Percentiles rank a stretch among this genome's conserved stretches.
phyloP scores from a whole-genome alignment of 768 basidiomycete species.

The Russula abietina region DNA sequence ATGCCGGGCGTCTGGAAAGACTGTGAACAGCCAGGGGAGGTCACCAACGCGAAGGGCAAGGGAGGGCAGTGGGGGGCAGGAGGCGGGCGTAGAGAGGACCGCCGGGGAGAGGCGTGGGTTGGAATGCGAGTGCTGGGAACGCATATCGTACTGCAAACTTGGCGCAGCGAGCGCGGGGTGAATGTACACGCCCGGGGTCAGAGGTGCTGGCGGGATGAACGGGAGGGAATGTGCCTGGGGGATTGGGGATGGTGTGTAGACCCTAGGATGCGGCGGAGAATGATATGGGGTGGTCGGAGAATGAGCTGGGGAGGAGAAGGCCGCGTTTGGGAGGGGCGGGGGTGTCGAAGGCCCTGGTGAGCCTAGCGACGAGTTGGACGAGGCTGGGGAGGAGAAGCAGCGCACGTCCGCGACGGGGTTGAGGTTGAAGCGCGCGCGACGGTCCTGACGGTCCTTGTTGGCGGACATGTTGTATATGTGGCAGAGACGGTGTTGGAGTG shows the following conservation, averaged over 20 bases:
- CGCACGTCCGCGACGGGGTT: constrained; percentile 17
- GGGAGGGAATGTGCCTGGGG: constrained; percentile 2
- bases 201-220: not conserved
- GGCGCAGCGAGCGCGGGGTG: not conserved
- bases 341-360: constrained; percentile 18
- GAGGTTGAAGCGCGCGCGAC: constrained; percentile 16
- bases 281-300: constrained; percentile 7
- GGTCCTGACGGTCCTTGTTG: not conserved
- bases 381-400: constrained; percentile 12
- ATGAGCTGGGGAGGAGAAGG: constrained; percentile 4
- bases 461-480: not conserved
- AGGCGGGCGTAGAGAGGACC: not conserved
- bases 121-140: not conserved
- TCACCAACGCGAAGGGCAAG: constrained; percentile 1
- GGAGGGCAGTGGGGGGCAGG: not conserved
- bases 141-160: constrained; percentile 5
- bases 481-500: not conserved
- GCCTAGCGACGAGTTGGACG: constrained; percentile 5
- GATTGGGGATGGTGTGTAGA: constrained; percentile 7
- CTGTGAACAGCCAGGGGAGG: constrained; percentile 6
- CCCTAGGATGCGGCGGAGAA: not conserved
- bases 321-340: constrained; percentile 7
- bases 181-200: not conserved
- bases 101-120: not conserved
- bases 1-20: not conserved